Conservation (phyloP, 2,329 filamentous ascomycete species). For the Pseudogymnoascus sp. region DNA sequence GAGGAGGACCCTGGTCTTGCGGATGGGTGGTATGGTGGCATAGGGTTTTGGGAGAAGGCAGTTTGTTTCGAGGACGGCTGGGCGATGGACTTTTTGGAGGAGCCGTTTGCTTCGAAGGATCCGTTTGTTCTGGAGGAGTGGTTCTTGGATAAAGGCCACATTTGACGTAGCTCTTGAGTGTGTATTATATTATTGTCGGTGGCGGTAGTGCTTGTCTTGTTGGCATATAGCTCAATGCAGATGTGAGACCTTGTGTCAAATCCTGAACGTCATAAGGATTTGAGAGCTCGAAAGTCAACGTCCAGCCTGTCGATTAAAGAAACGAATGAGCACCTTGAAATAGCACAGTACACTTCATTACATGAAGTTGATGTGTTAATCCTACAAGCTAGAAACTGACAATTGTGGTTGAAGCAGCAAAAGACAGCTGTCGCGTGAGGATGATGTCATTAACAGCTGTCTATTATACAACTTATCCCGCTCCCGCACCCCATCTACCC, state of each 20-base stretch:
- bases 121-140: background rate
- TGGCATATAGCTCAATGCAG: background rate
- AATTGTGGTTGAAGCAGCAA: background rate
- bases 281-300: background rate
- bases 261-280: background rate
- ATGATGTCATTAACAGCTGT: conserved; percentile 3
- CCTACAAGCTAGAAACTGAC: background rate
- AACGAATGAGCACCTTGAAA: background rate
- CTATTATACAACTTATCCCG: background rate
- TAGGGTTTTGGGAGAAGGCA: background rate
- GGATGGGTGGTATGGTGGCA: background rate
- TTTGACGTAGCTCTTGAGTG: background rate
- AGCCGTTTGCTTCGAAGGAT: background rate
- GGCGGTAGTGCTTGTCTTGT: background rate
- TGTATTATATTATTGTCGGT: background rate
- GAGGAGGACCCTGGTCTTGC: background rate
- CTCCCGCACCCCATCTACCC: background rate
- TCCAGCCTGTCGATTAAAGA: background rate
- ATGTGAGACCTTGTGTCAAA: background rate
- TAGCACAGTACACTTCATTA: background rate
- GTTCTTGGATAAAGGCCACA: background rate
- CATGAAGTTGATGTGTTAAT: background rate
- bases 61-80: background rate
- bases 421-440: background rate
- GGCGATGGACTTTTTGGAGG: background rate